Evolutionary conservation across 768 basidiomycete species (phyloP).

Genomic region (Cyclocybe aegerita): DNA sequence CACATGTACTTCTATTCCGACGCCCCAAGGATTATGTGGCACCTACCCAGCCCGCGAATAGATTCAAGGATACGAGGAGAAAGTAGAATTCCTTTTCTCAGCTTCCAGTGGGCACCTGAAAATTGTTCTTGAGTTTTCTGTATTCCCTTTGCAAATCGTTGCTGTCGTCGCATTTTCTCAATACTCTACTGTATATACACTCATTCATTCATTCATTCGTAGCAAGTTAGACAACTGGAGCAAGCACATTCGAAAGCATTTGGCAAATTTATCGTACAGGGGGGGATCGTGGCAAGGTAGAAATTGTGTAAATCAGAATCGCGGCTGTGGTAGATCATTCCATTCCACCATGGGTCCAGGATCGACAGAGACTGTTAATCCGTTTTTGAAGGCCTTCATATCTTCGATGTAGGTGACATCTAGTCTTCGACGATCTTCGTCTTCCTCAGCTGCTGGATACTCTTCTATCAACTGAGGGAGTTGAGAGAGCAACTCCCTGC

Average conservation of each 20-base stretch:
- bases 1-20: slow-evolving; percentile 92
- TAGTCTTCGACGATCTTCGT: slow-evolving; percentile 40
- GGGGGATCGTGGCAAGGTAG: not conserved
- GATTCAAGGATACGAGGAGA: slow-evolving; percentile 36
- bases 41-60: slow-evolving; percentile 43
- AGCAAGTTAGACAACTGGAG: not conserved
- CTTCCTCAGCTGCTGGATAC: slow-evolving; percentile 56
- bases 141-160: slow-evolving; percentile 15
- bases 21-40: slow-evolving; percentile 68
- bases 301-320: slow-evolving; percentile 12
- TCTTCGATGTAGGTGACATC: slow-evolving; percentile 67
- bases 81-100: slow-evolving; percentile 33
- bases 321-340: slow-evolving; percentile 61
- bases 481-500: slow-evolving; percentile 45
- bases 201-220: slow-evolving; percentile 7
- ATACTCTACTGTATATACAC: slow-evolving; percentile 19
- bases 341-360: slow-evolving; percentile 72
- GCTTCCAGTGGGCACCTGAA: slow-evolving; percentile 10
- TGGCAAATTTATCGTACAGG: not conserved
- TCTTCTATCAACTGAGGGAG: slow-evolving; percentile 58
- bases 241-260: not conserved
- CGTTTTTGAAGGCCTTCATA: slow-evolving; percentile 61
- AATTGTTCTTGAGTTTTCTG: slow-evolving; percentile 12
- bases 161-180: slow-evolving; percentile 13
- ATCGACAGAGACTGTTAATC: slow-evolving; percentile 50